Conservation (phyloP, 2,329 filamentous ascomycete species). For the Scopulariopsis brevicaulis region DNA sequence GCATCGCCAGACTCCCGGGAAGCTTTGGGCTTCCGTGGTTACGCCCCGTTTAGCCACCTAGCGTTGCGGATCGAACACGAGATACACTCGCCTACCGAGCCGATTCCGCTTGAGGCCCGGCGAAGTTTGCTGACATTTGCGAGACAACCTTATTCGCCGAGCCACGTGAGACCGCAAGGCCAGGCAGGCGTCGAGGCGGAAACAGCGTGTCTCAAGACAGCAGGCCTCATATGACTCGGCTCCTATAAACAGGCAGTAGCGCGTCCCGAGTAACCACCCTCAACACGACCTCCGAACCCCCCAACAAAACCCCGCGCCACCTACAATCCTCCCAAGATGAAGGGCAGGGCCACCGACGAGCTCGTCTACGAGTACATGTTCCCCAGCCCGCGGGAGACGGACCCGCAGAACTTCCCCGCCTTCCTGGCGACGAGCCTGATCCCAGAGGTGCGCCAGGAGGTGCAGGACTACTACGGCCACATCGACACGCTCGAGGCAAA, state of each 20-base stretch:
- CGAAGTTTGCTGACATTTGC: background rate
- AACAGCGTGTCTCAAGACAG: background rate
- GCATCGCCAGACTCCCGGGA: background rate
- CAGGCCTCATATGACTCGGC: background rate
- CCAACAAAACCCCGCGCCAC: background rate
- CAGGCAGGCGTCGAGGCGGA: background rate
- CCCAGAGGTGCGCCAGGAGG: constrained; percentile 68
- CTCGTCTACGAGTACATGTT: constrained; percentile 67
- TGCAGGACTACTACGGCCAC: constrained; percentile 67
- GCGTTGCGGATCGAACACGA: too few relatives aligned
- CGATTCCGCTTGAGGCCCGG: too few relatives aligned
- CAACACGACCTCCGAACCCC: background rate
- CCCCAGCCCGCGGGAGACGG: constrained; percentile 52
- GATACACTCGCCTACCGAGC: too few relatives aligned
- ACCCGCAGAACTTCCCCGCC: constrained; percentile 60
- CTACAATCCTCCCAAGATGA: constrained; percentile 40
- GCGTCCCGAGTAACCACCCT: background rate
- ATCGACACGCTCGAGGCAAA: constrained; percentile 71
- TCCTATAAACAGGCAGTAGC: background rate
- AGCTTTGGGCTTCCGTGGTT: background rate
- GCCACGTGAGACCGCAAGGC: background rate
- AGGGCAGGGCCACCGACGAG: constrained; percentile 57
- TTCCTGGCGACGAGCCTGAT: constrained; percentile 63
- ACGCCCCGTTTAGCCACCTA: background rate
- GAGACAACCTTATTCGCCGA: background rate